phyloP scores from a whole-genome alignment of 352 stramenopile genomes.

The Globisporangium splendens region DNA sequence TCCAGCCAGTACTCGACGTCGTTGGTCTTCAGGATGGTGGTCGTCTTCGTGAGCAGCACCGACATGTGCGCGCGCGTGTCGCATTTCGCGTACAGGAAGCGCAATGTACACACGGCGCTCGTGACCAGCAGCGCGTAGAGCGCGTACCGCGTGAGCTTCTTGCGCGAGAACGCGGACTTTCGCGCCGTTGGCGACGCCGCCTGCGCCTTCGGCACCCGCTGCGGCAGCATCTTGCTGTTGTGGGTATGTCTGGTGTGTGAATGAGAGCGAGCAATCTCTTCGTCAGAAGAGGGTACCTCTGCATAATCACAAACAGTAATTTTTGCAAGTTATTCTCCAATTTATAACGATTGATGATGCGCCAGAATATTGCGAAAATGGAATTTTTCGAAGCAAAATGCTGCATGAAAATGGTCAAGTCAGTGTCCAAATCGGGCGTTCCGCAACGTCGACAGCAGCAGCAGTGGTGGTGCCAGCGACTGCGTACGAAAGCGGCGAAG shows the following conservation, averaged over 20 bases:
- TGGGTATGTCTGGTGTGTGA: neutral
- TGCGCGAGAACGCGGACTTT: constrained; percentile 12
- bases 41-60: constrained; percentile 62
- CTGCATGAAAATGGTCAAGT: no score
- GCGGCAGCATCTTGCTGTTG: constrained; percentile 14
- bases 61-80: constrained; percentile 72
- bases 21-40: constrained; percentile 54
- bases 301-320: no score
- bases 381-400: no score
- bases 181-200: constrained; percentile 6
- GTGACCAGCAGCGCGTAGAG: constrained; percentile 26
- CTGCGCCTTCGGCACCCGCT: constrained; percentile 14
- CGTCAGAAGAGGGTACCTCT: neutral
- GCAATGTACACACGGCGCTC: constrained; percentile 32
- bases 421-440: no score
- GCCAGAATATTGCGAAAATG: no score
- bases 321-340: no score
- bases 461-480: no score
- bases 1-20: constrained; percentile 82
- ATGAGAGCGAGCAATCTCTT: neutral
- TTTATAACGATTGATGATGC: no score
- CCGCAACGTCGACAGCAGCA: no score
- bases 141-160: constrained; percentile 27
- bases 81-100: constrained; percentile 71
- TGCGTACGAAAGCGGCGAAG: no score